phyloP scores from a whole-genome alignment of 228 moss, liverwort and hornwort species.

The Sphagnum fallax region DNA sequence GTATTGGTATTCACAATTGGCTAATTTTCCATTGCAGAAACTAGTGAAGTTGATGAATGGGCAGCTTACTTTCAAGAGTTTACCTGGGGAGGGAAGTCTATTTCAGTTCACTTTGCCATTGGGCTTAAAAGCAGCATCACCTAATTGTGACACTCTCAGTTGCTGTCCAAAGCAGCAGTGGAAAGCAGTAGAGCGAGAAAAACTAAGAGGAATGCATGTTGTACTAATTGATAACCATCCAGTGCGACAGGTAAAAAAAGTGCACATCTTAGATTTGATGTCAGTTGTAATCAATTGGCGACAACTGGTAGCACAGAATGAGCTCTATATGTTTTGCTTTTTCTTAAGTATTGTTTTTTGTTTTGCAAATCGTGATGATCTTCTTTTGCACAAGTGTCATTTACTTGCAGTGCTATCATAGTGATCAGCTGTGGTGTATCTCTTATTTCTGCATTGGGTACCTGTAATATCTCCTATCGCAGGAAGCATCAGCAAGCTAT shows the following conservation, averaged over 20 bases:
- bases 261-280: too few relatives aligned
- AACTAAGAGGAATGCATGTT: constrained; percentile 47
- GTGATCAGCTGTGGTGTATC: too few relatives aligned
- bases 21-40: constrained; percentile 34
- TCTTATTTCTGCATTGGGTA: too few relatives aligned
- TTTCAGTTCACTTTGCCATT: constrained; percentile 66
- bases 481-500: constrained; percentile 72
- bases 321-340: too few relatives aligned
- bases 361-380: too few relatives aligned
- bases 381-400: too few relatives aligned
- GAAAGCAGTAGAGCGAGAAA: constrained; percentile 24
- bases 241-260: constrained; percentile 55
- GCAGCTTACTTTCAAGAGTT: constrained; percentile 55
- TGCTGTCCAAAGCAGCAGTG: constrained; percentile 4
- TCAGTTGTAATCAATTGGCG: too few relatives aligned
- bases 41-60: constrained; percentile 80
- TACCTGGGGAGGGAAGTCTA: constrained; percentile 49
- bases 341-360: too few relatives aligned
- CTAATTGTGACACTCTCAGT: too few relatives aligned
- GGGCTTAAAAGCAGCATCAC: constrained; percentile 8
- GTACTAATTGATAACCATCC: constrained; percentile 51
- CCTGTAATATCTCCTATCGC: constrained; percentile 1
- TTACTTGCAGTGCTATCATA: too few relatives aligned
- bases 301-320: too few relatives aligned
- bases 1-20: too few relatives aligned